Conservation (phyloP, 345 rosid genomes). For the Ceriops decandra region DNA sequence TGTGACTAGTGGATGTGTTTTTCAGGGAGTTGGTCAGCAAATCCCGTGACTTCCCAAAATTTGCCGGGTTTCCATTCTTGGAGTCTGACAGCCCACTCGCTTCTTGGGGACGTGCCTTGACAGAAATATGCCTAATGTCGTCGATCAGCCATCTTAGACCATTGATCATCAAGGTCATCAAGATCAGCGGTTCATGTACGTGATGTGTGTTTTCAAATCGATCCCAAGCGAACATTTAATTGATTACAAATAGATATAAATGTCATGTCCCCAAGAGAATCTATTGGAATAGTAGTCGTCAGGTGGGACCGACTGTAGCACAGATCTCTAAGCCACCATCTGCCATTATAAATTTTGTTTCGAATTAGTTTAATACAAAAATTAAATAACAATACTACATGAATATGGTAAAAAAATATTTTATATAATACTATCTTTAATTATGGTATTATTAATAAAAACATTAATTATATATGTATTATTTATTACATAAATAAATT, state of each 20-base stretch:
- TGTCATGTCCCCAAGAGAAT: background rate
- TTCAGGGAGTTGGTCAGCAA: background rate
- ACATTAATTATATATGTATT: no score
- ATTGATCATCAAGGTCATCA: no score
- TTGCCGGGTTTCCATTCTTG: background rate
- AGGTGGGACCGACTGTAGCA: background rate
- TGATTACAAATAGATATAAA: background rate
- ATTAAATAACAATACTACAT: background rate
- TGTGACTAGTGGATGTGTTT: background rate
- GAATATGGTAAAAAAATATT: no score
- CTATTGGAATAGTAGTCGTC: constrained; percentile 16
- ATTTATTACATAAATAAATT: no score
- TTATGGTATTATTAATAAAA: no score
- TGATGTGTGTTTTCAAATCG: background rate
- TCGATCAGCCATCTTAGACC: no score
- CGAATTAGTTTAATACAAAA: background rate
- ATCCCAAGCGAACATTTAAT: background rate
- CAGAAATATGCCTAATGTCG: background rate
- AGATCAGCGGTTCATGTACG: background rate
- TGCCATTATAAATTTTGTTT: background rate
- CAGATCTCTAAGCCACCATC: background rate
- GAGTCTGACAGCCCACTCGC: background rate
- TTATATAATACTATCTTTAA: no score
- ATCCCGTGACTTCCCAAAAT: background rate
- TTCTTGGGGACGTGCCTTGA: background rate